Conservation (phyloP, 2,329 filamentous ascomycete genomes). For the Allantophomopsis cytisporea region DNA sequence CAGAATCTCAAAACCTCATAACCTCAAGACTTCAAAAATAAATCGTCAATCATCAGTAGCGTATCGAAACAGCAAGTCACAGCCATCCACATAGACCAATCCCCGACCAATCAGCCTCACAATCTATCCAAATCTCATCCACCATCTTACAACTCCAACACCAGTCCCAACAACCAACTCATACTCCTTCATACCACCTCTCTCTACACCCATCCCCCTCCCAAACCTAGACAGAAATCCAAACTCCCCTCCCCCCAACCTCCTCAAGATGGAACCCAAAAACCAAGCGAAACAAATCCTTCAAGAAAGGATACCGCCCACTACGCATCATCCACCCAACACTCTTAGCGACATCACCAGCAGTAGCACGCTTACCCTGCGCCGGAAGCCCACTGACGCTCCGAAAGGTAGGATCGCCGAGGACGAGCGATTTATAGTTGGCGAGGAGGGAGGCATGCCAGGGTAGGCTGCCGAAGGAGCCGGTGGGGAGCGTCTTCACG, state of each 20-base stretch:
- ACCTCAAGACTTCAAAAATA: too few species aligned
- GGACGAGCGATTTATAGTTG: constrained; percentile 69
- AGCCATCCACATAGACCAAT: too few species aligned
- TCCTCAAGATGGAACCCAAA: constrained; percentile 79
- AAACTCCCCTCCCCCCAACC: constrained; percentile 40
- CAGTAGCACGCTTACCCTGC: constrained; percentile 44
- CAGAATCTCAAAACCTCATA: too few species aligned
- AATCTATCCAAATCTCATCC: too few species aligned
- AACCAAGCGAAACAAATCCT: constrained; percentile 71
- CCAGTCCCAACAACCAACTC: too few species aligned
- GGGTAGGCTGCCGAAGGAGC: constrained; percentile 62
- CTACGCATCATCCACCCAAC: constrained; percentile 63
- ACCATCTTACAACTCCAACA: too few species aligned
- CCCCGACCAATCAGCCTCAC: too few species aligned
- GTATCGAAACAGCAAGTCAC: too few species aligned
- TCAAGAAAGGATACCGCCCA: constrained; percentile 64
- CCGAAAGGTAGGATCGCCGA: constrained; percentile 56
- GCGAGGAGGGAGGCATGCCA: constrained; percentile 61
- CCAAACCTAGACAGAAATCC: too few species aligned
- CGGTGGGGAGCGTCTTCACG: constrained; percentile 59
- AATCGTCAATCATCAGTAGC: too few species aligned
- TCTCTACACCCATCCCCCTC: too few species aligned
- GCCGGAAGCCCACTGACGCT: constrained; percentile 37
- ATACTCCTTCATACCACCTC: too few species aligned
- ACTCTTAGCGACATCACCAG: constrained; percentile 67